Conservation (phyloP, 2,329 filamentous ascomycete genomes). For the Fusarium sp. region DNA sequence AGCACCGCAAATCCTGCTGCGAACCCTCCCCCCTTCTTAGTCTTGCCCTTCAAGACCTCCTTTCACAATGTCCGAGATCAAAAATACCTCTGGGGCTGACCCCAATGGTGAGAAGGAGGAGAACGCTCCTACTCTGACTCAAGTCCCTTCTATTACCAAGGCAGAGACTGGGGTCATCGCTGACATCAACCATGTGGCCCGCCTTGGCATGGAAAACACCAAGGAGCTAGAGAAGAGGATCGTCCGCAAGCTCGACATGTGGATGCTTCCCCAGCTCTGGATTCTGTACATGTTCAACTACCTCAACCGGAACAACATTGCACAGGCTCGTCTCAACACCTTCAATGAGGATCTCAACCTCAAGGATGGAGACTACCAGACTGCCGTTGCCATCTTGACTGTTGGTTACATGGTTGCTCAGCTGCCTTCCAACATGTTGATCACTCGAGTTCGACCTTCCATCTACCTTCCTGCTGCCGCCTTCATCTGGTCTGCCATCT, state of each 20-base stretch:
- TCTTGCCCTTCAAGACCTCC: not conserved
- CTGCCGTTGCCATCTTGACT: slow-evolving; percentile 32
- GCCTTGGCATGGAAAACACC: slow-evolving; percentile 17
- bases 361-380: slow-evolving; percentile 35
- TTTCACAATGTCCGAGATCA: slow-evolving; percentile 24
- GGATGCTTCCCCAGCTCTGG: slow-evolving; percentile 39
- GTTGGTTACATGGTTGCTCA: slow-evolving; percentile 37
- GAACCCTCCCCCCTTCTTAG: not conserved
- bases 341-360: slow-evolving; percentile 36
- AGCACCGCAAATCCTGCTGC: not conserved
- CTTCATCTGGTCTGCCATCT: slow-evolving; percentile 29
- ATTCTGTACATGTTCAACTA: slow-evolving; percentile 42
- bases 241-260: slow-evolving; percentile 30
- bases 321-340: slow-evolving; percentile 29
- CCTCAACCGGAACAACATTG: slow-evolving; percentile 36
- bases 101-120: slow-evolving; percentile 7
- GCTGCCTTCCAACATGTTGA: slow-evolving; percentile 35
- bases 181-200: slow-evolving; percentile 31
- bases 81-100: slow-evolving; percentile 9
- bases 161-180: slow-evolving; percentile 17
- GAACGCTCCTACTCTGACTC: not conserved
- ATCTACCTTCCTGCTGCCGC: slow-evolving; percentile 26
- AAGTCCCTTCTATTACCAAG: slow-evolving; percentile 11
- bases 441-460: slow-evolving; percentile 28
- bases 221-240: slow-evolving; percentile 32